Percentiles rank a stretch among this genome's conserved stretches.
Evolutionary conservation across 2,329 filamentous ascomycete genomes (phyloP).

Genomic region (Pseudopithomyces chartarum): DNA sequence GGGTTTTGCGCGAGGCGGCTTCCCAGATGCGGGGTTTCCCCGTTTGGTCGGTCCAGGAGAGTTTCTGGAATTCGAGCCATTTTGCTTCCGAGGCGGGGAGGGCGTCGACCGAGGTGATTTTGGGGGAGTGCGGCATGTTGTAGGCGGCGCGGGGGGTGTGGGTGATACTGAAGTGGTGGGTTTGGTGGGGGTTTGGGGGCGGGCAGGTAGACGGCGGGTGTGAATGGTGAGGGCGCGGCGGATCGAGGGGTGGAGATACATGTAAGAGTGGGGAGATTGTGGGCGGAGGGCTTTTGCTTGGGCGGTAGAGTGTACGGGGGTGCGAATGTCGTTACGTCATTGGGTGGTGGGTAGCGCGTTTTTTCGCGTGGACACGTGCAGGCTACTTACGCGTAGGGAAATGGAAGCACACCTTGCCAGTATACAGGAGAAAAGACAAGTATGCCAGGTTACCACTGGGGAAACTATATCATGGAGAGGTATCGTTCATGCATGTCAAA

Average conservation of each 20-base stretch:
- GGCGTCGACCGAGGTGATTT: constrained; percentile 48
- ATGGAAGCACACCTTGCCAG: too few relatives aligned
- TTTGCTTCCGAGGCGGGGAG: constrained; percentile 58
- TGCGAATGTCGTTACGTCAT: not conserved
- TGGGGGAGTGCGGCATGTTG: constrained; percentile 39
- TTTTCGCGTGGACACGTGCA: not conserved
- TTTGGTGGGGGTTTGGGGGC: not conserved
- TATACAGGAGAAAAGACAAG: too few relatives aligned
- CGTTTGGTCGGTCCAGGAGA: constrained; percentile 55
- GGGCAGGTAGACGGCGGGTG: not conserved
- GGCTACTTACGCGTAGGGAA: too few relatives aligned
- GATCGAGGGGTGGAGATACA: not conserved
- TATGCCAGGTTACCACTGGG: too few relatives aligned
- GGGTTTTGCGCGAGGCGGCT: constrained; percentile 56
- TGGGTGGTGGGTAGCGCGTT: not conserved
- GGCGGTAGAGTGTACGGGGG: not conserved
- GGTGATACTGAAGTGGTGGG: constrained; percentile 20
- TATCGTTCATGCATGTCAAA: too few relatives aligned
- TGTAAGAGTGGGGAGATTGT: not conserved
- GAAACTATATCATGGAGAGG: too few relatives aligned
- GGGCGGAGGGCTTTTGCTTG: not conserved
- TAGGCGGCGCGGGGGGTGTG: constrained; percentile 24
- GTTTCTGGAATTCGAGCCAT: constrained; percentile 59
- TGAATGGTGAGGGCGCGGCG: not conserved
- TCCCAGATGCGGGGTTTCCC: constrained; percentile 57